Evolutionary conservation across 176 grass and related monocot genomes (phyloP).

Genomic region (Bonia amplexicaulis): DNA sequence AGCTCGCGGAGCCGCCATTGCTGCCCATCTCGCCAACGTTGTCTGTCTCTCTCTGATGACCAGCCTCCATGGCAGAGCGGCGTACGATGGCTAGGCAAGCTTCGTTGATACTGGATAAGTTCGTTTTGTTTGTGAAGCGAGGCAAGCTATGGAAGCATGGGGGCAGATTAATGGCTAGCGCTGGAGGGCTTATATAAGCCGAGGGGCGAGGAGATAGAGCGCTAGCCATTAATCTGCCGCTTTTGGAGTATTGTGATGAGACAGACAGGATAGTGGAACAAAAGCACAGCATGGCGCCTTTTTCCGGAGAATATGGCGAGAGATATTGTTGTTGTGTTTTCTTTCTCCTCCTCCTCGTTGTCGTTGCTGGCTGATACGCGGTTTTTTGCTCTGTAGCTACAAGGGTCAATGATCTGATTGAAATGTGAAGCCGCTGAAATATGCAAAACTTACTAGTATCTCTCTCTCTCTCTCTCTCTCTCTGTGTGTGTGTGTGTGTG

Average conservation of each 20-base stretch:
- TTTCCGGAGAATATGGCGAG: not conserved
- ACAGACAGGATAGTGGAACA: slow-evolving; percentile 37
- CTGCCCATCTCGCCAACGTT: not conserved
- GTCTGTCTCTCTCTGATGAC: not conserved
- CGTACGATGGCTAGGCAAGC: not conserved
- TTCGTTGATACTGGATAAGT: not conserved
- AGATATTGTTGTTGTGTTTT: not conserved
- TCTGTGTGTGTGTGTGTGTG: not conserved
- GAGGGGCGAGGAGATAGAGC: not conserved
- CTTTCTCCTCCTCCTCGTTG: not conserved
- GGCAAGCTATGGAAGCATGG: not conserved
- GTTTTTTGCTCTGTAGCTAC: not conserved
- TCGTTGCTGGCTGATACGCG: not conserved
- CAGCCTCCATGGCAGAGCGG: slow-evolving; percentile 39
- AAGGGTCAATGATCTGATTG: not conserved
- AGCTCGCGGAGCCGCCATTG: not conserved
- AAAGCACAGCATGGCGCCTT: slow-evolving; percentile 15
- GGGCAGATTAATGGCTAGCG: not conserved
- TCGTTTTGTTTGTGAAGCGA: slow-evolving; percentile 12
- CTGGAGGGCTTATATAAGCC: slow-evolving; percentile 45
- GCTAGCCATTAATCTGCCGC: not conserved
- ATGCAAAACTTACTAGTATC: too few species aligned
- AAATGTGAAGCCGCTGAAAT: not conserved
- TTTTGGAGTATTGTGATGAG: slow-evolving; percentile 4
- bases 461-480: too few species aligned